Base-by-base conservation (phyloP, 1,284 basidiomycete species). In the Austroboletus niveus region DNA sequence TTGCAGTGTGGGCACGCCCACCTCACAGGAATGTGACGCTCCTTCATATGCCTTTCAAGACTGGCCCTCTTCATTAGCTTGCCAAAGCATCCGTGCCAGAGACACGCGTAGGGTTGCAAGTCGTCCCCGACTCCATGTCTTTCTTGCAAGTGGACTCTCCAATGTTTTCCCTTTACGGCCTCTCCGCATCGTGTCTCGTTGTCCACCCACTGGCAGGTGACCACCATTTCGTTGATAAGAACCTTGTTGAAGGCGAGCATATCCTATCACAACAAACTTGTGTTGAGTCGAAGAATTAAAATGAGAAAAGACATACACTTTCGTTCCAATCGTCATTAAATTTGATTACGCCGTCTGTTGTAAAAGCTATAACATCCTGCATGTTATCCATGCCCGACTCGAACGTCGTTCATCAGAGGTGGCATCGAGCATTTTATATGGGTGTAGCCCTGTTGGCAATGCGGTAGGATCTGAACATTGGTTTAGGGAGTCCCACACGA, bases 401-500 rank as follows among this genome's bases (percentile, higher is more conserved):
- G 29, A 29, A 29, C 6, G 6, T 29, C 29, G 29, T 29, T 29
- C 8, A 7, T 6, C 8, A 9, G 29, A 29, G 29, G 34, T 11
- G 11, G 8, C 8, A 3, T 34, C 20, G 8, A 38, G 17, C 36
- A 38, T 38, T 47, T 60, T 64, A 54, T 61, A 64, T 27, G 22
- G 36, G 8, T 11, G 11, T 2, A 35, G 40, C 49, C 38, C 14
- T 14, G 41, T 29, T 29, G 29, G 29, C 2, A 29, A 29, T 29
- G 29, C 8, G 6, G 47, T 32, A 17, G 32, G 30, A 8, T 20
- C 48, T 15, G 17, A 20, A 17, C 2, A 22, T 57, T 42, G 50
- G 15, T 8, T 29, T 29, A 29, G 35, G 14, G 11, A 8, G 29
- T 29, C 29, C 4, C 6, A 29, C 20, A 30, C 42, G 38, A 38